Conservation (phyloP, 1,284 basidiomycete species). For the Cronartium quercuum region DNA sequence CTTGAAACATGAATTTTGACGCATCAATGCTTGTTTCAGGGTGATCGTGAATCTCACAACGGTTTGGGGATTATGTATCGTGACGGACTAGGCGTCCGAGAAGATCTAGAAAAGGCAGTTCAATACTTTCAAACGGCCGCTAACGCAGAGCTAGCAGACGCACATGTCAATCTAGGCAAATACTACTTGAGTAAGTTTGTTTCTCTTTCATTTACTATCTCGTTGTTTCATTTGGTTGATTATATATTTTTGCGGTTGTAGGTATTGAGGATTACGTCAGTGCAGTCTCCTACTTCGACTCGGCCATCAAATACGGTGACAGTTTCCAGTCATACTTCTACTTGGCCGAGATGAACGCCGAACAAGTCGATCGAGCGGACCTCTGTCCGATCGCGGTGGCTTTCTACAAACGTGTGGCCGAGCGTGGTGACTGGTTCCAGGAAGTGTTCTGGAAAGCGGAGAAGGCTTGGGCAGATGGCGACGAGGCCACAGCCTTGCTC, state of each 20-base stretch:
- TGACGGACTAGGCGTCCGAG: constrained; percentile 72
- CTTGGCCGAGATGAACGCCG: constrained; percentile 69
- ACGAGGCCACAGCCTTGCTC: constrained; percentile 64
- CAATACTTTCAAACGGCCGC: constrained; percentile 72
- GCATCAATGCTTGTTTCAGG: constrained; percentile 48
- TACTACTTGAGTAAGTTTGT: constrained; percentile 64
- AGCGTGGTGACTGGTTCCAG: constrained; percentile 79
- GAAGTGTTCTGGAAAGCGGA: constrained; percentile 78
- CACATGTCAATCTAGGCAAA: constrained; percentile 82
- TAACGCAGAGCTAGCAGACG: constrained; percentile 76
- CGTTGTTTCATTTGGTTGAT: constrained; percentile 1
- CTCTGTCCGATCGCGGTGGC: constrained; percentile 78
- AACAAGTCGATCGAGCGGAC: constrained; percentile 54
- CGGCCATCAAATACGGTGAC: constrained; percentile 73
- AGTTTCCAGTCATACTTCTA: constrained; percentile 90
- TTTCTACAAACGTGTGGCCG: constrained; percentile 80
- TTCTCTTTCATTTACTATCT: background rate
- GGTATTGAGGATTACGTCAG: constrained; percentile 46
- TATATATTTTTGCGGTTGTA: constrained; percentile 40
- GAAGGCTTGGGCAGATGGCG: constrained; percentile 66
- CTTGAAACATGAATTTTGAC: background rate
- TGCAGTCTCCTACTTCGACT: constrained; percentile 70
- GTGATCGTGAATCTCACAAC: constrained; percentile 80
- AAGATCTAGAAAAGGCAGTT: constrained; percentile 56
- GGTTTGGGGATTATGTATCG: constrained; percentile 84